Base-by-base conservation (phyloP, 176 grass and related monocot species). In the Rhipidocladum racemiflorum region DNA sequence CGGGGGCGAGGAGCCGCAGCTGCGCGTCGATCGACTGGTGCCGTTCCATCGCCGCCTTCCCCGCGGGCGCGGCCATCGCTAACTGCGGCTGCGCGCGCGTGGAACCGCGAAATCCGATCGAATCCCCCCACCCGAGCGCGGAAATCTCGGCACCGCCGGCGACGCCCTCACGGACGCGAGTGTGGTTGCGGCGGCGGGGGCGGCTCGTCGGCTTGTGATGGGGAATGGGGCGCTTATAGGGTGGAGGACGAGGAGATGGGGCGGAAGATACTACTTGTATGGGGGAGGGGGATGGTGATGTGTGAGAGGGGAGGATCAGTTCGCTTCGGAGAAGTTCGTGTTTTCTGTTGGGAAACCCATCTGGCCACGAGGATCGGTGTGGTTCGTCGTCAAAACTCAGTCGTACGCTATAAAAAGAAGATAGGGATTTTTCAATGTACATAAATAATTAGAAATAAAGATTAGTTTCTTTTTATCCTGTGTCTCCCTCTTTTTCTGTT, bases 11-110 rank as follows among this genome's bases (percentile, higher is more conserved):
- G 16, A 91, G 88, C 54, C 94, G 84, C 84, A 97, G 79, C 84
- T 97, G 94, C 30, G 94, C 94, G 87, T 97, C 94, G 76, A 97
- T 97, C 72, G 94, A 97, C 84, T 89, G 92, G 83, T 94, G 92
- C 70, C 83, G 87, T 75, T 94, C 92, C 81, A 90, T 77, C 83
- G 66, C 48, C 57, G 46, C 34, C 79, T 78, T 88, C 34, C 65
- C 86, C 56, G 50, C 32, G 57, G 75, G 60, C 48, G 78, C 29
- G 6, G 46, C 59, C 67, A 81, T 81, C n/a, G 38, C 72, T 23
- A 5, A 60, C 59, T 36, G 61, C 51, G 4, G 24, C 39, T 23
- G n/a, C 68, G 36, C 50, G 7, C 25, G 14, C 14, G 17, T 46
- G 23, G 40, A 27, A 9, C 44, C 27, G 50, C 23, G n/a, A 28